phyloP scores from a whole-genome alignment of 768 basidiomycete genomes.

The Crassisporium funariophilum region DNA sequence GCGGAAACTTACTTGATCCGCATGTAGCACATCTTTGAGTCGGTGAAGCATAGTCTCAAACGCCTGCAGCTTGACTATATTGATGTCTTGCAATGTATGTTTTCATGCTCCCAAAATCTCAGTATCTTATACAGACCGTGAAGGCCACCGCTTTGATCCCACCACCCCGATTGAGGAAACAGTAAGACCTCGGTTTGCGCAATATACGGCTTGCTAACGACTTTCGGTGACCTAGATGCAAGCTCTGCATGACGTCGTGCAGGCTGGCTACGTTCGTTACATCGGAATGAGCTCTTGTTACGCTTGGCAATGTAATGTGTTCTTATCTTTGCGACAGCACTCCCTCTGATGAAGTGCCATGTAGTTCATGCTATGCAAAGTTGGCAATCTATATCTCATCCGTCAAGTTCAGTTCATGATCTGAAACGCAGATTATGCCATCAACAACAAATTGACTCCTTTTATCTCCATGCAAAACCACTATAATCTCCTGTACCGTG shows the following conservation, averaged over 20 bases:
- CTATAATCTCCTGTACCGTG: slow-evolving; percentile 59
- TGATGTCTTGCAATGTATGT: slow-evolving; percentile 69
- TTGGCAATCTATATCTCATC: slow-evolving; percentile 20
- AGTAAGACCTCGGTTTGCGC: slow-evolving; percentile 24
- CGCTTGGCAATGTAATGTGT: slow-evolving; percentile 53
- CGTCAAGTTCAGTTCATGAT: neutral
- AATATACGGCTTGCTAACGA: neutral
- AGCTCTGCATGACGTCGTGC: slow-evolving; percentile 67
- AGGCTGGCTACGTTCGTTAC: slow-evolving; percentile 64
- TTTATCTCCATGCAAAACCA: slow-evolving; percentile 75
- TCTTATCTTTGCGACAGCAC: no score
- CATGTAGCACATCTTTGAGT: slow-evolving; percentile 69
- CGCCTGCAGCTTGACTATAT: slow-evolving; percentile 77
- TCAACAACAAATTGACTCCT: slow-evolving; percentile 54
- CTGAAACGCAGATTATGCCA: slow-evolving; percentile 51
- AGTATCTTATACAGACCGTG: slow-evolving; percentile 12
- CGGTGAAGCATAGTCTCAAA: slow-evolving; percentile 61
- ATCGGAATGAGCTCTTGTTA: slow-evolving; percentile 60
- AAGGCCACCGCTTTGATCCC: slow-evolving; percentile 57
- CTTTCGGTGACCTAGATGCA: slow-evolving; percentile 47
- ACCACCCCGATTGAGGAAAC: slow-evolving; percentile 63
- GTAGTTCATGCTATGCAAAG: slow-evolving; percentile 61
- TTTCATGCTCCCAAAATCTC: neutral
- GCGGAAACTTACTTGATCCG: slow-evolving; percentile 12
- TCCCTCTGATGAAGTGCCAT: no score